Conservation (phyloP, 768 basidiomycete genomes). For the Lactarius deliciosus region DNA sequence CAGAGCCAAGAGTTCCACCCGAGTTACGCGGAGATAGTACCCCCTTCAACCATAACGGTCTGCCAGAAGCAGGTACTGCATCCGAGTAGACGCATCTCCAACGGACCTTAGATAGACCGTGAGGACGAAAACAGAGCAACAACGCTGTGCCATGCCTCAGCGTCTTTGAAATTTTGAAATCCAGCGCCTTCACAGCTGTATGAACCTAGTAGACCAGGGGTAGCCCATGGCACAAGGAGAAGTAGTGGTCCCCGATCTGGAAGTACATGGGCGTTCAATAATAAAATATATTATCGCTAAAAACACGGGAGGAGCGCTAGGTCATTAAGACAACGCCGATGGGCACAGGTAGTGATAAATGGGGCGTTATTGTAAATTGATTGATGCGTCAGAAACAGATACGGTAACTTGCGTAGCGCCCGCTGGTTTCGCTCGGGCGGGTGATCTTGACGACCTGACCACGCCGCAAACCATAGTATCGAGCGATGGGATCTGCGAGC, state of each 20-base stretch:
- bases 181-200: neutral
- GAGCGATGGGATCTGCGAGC: slow-evolving; percentile 93
- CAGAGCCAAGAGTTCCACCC: neutral
- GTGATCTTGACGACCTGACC: slow-evolving; percentile 99
- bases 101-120: neutral
- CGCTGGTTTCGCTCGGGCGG: slow-evolving; percentile 93
- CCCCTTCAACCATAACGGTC: neutral
- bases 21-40: neutral
- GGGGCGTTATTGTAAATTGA: neutral
- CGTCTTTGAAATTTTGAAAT: neutral
- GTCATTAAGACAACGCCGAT: neutral
- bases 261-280: slow-evolving; percentile 6
- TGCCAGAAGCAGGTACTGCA: neutral
- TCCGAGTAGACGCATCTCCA: neutral
- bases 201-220: neutral
- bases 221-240: neutral
- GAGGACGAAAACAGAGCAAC: neutral
- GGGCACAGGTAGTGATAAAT: slow-evolving; percentile 7
- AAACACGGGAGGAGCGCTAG: neutral
- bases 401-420: slow-evolving; percentile 89
- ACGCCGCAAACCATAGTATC: slow-evolving; percentile 93
- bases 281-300: slow-evolving; percentile 8
- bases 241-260: slow-evolving; percentile 5
- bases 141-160: neutral
- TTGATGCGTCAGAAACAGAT: slow-evolving; percentile 67